Evolutionary conservation across 2,329 filamentous ascomycete genomes (phyloP).

Genomic region (Fusarium bulbicola): DNA sequence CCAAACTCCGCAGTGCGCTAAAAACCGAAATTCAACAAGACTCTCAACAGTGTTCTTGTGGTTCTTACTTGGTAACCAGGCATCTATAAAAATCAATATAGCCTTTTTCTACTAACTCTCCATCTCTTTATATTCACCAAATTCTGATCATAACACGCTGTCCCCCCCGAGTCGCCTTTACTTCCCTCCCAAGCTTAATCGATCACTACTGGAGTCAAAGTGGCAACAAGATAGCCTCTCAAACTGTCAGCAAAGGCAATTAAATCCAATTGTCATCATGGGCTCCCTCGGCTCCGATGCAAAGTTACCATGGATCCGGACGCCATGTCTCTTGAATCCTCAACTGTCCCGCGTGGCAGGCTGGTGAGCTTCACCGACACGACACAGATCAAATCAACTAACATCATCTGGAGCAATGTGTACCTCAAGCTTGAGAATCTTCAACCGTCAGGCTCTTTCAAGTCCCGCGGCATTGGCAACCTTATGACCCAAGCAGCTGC

Average conservation of each 20-base stretch:
- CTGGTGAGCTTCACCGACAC: conserved; percentile 62
- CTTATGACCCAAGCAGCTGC: conserved; percentile 62
- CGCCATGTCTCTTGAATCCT: conserved; percentile 74
- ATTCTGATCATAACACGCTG: background rate
- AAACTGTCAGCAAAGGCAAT: background rate
- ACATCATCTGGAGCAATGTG: conserved; percentile 65
- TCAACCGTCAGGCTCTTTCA: conserved; percentile 88
- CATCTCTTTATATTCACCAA: background rate
- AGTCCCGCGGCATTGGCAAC: conserved; percentile 80
- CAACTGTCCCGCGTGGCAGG: conserved; percentile 75
- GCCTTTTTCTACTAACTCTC: background rate
- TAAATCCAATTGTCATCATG: conserved; percentile 45
- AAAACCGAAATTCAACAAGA: background rate
- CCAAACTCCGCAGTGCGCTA: background rate
- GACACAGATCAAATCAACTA: conserved; percentile 4
- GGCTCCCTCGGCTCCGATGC: conserved; percentile 51
- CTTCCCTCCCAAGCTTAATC: background rate
- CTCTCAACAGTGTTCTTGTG: background rate
- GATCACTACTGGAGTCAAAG: background rate
- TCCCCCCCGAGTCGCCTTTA: background rate
- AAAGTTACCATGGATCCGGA: conserved; percentile 72
- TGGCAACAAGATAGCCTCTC: background rate
- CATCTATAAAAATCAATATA: background rate
- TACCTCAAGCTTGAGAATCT: conserved; percentile 87
- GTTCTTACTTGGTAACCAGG: background rate